Conservation (phyloP, 129 eudicot species). For the Escallonia rubra region DNA sequence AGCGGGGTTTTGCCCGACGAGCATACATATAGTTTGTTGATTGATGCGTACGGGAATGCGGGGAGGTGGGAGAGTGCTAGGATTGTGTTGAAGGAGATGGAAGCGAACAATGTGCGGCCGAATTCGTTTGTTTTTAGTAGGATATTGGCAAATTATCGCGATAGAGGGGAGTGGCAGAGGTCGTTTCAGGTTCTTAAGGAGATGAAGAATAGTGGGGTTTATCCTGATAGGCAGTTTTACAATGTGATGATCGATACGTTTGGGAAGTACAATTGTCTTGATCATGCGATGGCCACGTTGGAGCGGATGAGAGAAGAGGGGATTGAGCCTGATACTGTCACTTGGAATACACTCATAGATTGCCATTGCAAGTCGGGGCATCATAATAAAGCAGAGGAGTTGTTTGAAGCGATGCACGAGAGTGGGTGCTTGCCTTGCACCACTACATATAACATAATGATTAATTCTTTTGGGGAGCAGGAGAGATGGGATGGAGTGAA, state of each 20-base stretch:
- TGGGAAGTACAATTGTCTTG: slow-evolving; percentile 92
- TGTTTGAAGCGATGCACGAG: slow-evolving; percentile 70
- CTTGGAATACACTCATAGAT: slow-evolving; percentile 91
- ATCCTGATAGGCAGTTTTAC: slow-evolving; percentile 77
- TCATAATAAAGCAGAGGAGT: slow-evolving; percentile 63
- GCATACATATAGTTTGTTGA: slow-evolving; percentile 69
- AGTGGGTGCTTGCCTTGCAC: slow-evolving; percentile 79
- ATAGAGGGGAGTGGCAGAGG: slow-evolving; percentile 91
- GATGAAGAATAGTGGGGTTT: slow-evolving; percentile 77
- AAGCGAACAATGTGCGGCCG: slow-evolving; percentile 58
- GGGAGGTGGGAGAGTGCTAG: slow-evolving; percentile 99
- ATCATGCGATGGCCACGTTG: slow-evolving; percentile 67
- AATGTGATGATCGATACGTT: slow-evolving; percentile 93
- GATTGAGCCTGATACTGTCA: slow-evolving; percentile 81
- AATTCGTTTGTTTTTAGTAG: slow-evolving; percentile 69
- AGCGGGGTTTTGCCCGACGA: slow-evolving; percentile 76
- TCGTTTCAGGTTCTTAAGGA: slow-evolving; percentile 92
- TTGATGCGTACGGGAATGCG: slow-evolving; percentile 86
- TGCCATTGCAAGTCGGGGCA: slow-evolving; percentile 79
- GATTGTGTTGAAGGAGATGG: slow-evolving; percentile 94
- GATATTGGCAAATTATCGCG: slow-evolving; percentile 72
- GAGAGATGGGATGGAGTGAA: slow-evolving; percentile 85
- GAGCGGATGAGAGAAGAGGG: slow-evolving; percentile 81
- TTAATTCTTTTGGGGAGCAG: slow-evolving; percentile 79
- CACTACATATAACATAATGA: slow-evolving; percentile 82